These are phyloP conservation scores for Clavulina sp. DNA, from an alignment of 768 basidiomycete genomes.

Conservation along the genomic window DNA sequence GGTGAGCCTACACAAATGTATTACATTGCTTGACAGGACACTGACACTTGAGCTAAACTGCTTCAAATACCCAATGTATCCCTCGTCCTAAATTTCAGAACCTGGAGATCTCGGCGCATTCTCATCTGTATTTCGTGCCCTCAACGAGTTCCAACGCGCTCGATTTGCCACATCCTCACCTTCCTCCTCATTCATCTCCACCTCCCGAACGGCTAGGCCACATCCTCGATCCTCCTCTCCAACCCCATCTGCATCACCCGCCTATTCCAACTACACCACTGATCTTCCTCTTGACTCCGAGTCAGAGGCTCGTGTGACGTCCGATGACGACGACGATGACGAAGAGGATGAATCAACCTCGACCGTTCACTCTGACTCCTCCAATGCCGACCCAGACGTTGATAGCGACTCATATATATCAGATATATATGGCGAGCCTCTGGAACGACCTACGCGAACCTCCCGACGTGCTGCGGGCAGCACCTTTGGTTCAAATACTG, in stretches of 20 bases:
- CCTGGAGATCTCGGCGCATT: conserved; percentile 12
- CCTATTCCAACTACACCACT: not conserved
- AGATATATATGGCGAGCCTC: too few relatives aligned
- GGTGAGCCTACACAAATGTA: not conserved
- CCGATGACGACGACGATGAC: too few relatives aligned
- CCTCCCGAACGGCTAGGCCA: not conserved
- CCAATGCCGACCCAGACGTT: too few relatives aligned
- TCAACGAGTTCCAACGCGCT: conserved; percentile 7
- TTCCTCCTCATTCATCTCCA: not conserved
- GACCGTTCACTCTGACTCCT: too few relatives aligned
- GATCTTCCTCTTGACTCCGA: not conserved
- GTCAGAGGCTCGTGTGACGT: too few relatives aligned
- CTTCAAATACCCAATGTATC: not conserved
- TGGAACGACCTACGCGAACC: too few relatives aligned
- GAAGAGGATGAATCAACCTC: too few relatives aligned
- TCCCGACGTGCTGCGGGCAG: too few relatives aligned
- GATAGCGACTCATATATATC: too few relatives aligned
- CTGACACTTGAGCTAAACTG: not conserved
- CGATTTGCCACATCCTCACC: not conserved
- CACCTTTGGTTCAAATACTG: too few relatives aligned
- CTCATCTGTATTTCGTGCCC: conserved; percentile 9
- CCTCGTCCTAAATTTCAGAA: not conserved
- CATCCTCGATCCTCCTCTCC: not conserved
- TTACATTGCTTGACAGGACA: not conserved
- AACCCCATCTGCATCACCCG: not conserved